Percentiles rank a stretch among this genome's conserved stretches.
Conservation (phyloP, 768 basidiomycete genomes). For the Saitozyma podzolica region DNA sequence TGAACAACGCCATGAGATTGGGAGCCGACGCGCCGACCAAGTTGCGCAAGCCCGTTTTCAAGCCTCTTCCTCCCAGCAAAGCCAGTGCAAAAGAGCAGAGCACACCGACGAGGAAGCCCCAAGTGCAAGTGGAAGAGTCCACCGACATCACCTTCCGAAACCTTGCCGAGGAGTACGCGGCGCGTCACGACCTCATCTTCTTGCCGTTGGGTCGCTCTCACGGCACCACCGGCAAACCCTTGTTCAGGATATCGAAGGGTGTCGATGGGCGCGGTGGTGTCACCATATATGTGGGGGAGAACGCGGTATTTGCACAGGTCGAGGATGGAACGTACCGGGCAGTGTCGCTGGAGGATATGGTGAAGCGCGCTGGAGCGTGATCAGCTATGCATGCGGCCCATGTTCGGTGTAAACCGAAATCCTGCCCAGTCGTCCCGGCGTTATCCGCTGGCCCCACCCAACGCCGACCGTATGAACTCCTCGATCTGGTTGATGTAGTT, state of each 20-base stretch:
- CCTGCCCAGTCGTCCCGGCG: too few species aligned
- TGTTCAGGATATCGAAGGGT: slow-evolving; percentile 76
- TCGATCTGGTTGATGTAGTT: slow-evolving; percentile 46
- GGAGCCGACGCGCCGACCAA: slow-evolving; percentile 66
- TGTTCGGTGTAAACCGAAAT: too few species aligned
- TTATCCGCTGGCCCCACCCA: too few species aligned
- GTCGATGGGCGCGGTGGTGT: slow-evolving; percentile 83
- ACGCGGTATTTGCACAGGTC: slow-evolving; percentile 83
- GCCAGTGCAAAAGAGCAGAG: slow-evolving; percentile 27
- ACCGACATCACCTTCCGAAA: slow-evolving; percentile 85
- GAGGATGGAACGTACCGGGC: slow-evolving; percentile 63
- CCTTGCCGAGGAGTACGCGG: slow-evolving; percentile 87
- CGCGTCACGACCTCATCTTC: slow-evolving; percentile 82
- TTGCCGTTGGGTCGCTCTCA: slow-evolving; percentile 84
- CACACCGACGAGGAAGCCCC: slow-evolving; percentile 34
- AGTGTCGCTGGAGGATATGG: slow-evolving; percentile 85
- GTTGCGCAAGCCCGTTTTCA: slow-evolving; percentile 65
- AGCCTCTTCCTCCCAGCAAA: slow-evolving; percentile 50
- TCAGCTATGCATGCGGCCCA: too few species aligned
- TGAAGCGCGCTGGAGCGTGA: slow-evolving; percentile 52
- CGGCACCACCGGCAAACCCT: slow-evolving; percentile 79
- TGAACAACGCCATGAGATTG: slow-evolving; percentile 89
- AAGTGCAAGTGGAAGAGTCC: slow-evolving; percentile 5
- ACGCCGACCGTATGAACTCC: slow-evolving; percentile 25
- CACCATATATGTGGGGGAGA: slow-evolving; percentile 84